These are phyloP conservation scores for Iberis pinnata DNA, from an alignment of 345 rosid species.

Conservation along the genomic window DNA sequence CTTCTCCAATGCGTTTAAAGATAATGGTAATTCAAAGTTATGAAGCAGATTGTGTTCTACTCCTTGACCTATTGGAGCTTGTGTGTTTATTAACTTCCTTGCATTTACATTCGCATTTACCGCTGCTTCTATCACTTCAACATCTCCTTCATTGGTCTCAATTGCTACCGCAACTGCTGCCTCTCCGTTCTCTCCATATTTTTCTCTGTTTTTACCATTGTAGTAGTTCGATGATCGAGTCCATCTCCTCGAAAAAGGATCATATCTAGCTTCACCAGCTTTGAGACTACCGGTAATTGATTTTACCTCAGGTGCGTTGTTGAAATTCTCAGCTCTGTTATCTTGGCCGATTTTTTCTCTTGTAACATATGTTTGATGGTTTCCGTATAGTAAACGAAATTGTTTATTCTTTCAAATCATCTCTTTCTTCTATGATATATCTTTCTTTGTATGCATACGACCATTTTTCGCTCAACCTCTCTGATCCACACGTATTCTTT, in stretches of 20 bases:
- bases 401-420: constrained; percentile 57
- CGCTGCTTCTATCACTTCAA: constrained; percentile 56
- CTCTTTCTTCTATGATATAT: constrained; percentile 76
- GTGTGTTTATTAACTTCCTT: constrained; percentile 88
- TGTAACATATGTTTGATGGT: constrained; percentile 96
- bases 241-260: constrained; percentile 99
- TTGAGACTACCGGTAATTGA: constrained; percentile 51
- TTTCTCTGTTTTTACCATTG: constrained; percentile 41
- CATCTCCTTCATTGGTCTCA: constrained; percentile 27
- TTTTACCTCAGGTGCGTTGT: constrained; percentile 76
- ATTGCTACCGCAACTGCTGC: constrained; percentile 19
- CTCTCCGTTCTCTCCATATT: constrained; percentile 25
- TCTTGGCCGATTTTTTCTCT: constrained; percentile 85
- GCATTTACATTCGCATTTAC: constrained; percentile 95
- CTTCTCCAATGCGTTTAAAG: constrained; percentile 54
- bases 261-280: constrained; percentile 98
- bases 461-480: constrained; percentile 85
- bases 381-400: constrained; percentile 82
- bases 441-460: constrained; percentile 75
- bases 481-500: no score
- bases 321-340: constrained; percentile 93
- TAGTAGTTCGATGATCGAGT: constrained; percentile 90
- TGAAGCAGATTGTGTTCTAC: constrained; percentile 68
- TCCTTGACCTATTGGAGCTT: constrained; percentile 83
- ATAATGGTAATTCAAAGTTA: constrained; percentile 69